Evolutionary conservation across 2,329 filamentous ascomycete species (phyloP), one percentile per base, ranked within the genome.

Genomic region (Botryosphaeria agaves): DNA sequence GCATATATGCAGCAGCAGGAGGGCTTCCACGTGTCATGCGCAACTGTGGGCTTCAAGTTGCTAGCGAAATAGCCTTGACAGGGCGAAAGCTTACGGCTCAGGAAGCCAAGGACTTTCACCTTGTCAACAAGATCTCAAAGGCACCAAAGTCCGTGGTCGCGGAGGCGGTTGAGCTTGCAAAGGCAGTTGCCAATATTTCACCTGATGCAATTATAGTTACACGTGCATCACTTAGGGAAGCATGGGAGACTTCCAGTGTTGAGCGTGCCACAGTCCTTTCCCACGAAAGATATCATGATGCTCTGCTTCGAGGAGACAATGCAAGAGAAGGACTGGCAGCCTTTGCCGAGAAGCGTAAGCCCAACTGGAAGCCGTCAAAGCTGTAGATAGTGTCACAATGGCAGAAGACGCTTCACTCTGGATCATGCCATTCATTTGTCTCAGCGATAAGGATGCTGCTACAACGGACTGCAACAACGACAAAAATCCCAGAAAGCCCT

Each of bases 171-270:
- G 74, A 83, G 59, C 89, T 80, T 7, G 77, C 72, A 34, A 98
- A 98, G 66, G 89, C 98, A 64, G 87, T 89, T n/a, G 87, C 98
- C 33, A 93, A 95, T 54, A n/a, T n/a, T n/a, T n/a, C n/a, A n/a
- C n/a, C n/a, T n/a, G n/a, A n/a, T n/a, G n/a, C n/a, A n/a, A n/a
- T n/a, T n/a, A n/a, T n/a, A n/a, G n/a, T n/a, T n/a, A n/a, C n/a
- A 95, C 94, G 74, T 93, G 84, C 55, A 85, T 95, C 64, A 89
- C 98, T 45, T 57, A 93, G 42, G 66, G 76, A 3, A 60, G 98
- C 35, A 64, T 79, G 42, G 89, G 95, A 47, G 89, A 89, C 9
- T 79, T 98, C 2, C 89, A 98, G 59, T 95, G 74, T 57, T 27
- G 17, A 16, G 9, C 9, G 17, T 29, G 7, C 9, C 21, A 8